phyloP scores from a whole-genome alignment of 1,284 basidiomycete species.

The Taiwanofungus camphoratus region DNA sequence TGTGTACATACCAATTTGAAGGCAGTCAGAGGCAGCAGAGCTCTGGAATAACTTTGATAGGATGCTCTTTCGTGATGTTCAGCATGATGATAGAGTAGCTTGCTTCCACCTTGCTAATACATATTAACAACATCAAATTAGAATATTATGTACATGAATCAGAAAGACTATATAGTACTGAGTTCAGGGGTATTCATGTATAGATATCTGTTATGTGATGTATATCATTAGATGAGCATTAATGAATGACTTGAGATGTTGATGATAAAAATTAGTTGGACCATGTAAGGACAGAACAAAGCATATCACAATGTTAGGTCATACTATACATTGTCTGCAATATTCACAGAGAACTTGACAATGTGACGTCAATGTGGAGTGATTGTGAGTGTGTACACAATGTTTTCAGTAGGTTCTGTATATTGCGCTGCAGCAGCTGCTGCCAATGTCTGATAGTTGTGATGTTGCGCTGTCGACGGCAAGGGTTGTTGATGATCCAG shows the following conservation, averaged over 20 bases:
- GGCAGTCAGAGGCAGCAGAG: constrained; percentile 19
- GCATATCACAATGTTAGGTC: too few species aligned
- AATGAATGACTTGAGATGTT: too few species aligned
- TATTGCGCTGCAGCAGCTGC: too few species aligned
- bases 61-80: constrained; percentile 29
- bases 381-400: not conserved
- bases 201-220: not conserved
- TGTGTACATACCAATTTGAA: constrained; percentile 35
- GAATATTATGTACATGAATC: not conserved
- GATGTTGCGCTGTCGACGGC: too few species aligned
- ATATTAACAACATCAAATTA: not conserved
- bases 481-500: too few species aligned
- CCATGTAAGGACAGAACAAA: too few species aligned
- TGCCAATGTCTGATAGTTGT: too few species aligned
- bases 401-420: too few species aligned
- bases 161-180: not conserved
- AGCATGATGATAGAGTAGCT: constrained; percentile 25
- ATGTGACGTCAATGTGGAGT: not conserved
- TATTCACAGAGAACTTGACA: not conserved
- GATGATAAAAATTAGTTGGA: too few species aligned
- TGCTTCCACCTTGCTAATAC: constrained; percentile 18
- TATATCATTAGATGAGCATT: too few species aligned
- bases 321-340: not conserved
- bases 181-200: not conserved
- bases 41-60: constrained; percentile 30